Evolutionary conservation across 176 grass and related monocot genomes (phyloP), one percentile per base, ranked within the genome.

Genomic region (Zoysia japonica): DNA sequence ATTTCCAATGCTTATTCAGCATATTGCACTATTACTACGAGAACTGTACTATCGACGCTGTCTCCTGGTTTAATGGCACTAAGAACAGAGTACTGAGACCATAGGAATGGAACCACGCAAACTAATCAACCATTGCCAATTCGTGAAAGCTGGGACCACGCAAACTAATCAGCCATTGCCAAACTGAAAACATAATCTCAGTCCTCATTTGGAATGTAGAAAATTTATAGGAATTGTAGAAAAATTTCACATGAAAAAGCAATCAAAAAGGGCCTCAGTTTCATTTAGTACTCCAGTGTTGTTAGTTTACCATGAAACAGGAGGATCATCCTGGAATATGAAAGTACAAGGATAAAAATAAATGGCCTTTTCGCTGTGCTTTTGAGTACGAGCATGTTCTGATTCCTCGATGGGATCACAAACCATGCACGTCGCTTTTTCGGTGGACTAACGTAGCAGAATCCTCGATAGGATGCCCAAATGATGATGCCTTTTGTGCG

Each of bases 401-500:
- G 17, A 4, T 78, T 68, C 72, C 80, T 61, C 50, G 59, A 47
- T 72, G 15, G 87, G 44, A 89, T 89, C 61, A 45, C 38, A 59
- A n/a, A 28, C 43, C 59, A 20, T 65, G 67, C 17, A 75, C 44
- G 50, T 47, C 44, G 43, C 72, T 50, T 78, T 81, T 85, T 67
- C 57, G 20, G 63, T 80, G 81, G 76, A 75, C 53, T 84, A 20
- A 84, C 75, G 62, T 68, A 65, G 47, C 76, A 54, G 71, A 71
- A 80, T 75, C 87, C 8, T 78, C 37, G 3, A 67, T 78, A 67
- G 49, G 72, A 46, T 59, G 59, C 72, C 59, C 72, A 61, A 50
- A 85, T 89, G 50, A 37, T 36, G 65, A 16, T 61, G 67, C 67
- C 38, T 67, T 89, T 77, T 85, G 71, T 85, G 77, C 57, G 72